Evolutionary conservation across 2,329 filamentous ascomycete genomes (phyloP).

Genomic region (Lasiodiplodia sp.): DNA sequence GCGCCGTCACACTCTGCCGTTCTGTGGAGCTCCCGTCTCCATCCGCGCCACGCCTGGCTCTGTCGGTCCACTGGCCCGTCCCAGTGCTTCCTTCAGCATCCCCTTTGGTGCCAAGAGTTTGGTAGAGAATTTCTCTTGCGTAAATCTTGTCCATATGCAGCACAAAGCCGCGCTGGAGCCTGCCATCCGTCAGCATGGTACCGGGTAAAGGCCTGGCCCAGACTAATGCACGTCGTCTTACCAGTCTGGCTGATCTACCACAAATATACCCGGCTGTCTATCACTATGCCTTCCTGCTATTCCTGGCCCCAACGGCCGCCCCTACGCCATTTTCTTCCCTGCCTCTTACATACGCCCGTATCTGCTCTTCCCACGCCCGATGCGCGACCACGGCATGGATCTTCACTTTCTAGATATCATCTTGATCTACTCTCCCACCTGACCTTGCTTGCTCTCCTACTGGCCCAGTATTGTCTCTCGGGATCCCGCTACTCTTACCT

Average conservation of each 20-base stretch:
- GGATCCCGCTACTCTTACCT: background rate
- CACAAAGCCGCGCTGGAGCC: background rate
- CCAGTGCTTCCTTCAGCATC: background rate
- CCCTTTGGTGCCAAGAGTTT: background rate
- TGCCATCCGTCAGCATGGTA: slow-evolving; percentile 5
- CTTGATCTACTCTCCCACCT: background rate
- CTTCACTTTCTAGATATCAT: background rate
- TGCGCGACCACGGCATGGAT: slow-evolving; percentile 4
- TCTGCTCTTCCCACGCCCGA: background rate
- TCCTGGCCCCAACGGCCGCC: background rate
- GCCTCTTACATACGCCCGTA: slow-evolving; percentile 18
- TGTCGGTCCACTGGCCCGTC: background rate
- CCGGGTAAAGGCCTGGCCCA: slow-evolving; percentile 5
- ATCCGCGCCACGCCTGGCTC: slow-evolving; percentile 6
- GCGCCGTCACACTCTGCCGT: background rate
- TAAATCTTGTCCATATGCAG: slow-evolving; percentile 10
- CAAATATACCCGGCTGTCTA: background rate
- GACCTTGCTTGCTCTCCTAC: background rate
- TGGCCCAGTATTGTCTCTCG: background rate
- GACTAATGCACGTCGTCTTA: background rate
- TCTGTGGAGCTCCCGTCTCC: slow-evolving; percentile 14
- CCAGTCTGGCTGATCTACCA: slow-evolving; percentile 3
- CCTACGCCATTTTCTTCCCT: background rate
- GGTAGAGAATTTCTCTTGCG: slow-evolving; percentile 4
- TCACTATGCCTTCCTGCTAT: slow-evolving; percentile 2